Conservation (phyloP, 2,329 filamentous ascomycete genomes). For the Apiospora kogelbergensis region DNA sequence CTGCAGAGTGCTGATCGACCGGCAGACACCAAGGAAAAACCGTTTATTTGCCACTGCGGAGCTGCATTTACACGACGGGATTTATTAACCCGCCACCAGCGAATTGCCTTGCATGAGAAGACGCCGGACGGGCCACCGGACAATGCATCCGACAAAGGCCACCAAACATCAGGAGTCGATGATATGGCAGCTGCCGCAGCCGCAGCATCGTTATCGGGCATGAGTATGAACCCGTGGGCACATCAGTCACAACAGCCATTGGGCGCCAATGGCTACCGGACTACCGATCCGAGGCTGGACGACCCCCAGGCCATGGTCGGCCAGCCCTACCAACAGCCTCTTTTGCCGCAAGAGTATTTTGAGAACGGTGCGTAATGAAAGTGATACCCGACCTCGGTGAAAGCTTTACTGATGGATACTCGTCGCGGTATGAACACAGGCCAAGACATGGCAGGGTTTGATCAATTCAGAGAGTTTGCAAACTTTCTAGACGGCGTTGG, state of each 20-base stretch:
- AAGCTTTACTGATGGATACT: background rate
- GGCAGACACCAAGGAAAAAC: conserved; percentile 48
- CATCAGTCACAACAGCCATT: conserved; percentile 17
- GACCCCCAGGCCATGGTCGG: conserved; percentile 8
- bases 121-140: conserved; percentile 23
- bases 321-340: conserved; percentile 12
- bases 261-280: background rate
- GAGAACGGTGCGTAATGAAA: conserved; percentile 18
- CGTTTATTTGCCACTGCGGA: conserved; percentile 44
- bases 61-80: conserved; percentile 45
- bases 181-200: conserved; percentile 29
- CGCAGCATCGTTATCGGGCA: conserved; percentile 33
- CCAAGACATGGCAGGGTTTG: conserved; percentile 23
- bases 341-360: conserved; percentile 19
- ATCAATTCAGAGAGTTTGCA: conserved; percentile 38
- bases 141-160: conserved; percentile 29
- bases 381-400: background rate
- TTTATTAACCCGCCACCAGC: conserved; percentile 44
- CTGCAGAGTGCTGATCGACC: background rate
- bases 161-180: conserved; percentile 24
- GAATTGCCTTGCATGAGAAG: conserved; percentile 35
- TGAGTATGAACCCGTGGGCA: conserved; percentile 29
- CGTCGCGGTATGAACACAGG: background rate
- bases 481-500: conserved; percentile 38
- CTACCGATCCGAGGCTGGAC: background rate